phyloP scores from a whole-genome alignment of 129 eudicot species.

The Calendula officinalis region DNA sequence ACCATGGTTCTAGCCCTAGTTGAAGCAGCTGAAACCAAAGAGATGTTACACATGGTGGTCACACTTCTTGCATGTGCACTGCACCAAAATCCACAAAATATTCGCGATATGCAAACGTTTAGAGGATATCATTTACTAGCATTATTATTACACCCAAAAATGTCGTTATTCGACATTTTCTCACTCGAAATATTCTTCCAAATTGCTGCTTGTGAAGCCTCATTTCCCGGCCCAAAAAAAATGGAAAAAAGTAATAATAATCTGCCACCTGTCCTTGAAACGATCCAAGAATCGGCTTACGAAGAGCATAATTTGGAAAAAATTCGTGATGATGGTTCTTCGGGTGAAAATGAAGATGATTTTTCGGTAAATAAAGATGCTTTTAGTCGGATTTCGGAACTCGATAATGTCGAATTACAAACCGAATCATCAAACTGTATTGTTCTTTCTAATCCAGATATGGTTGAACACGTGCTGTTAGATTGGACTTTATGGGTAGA shows the following conservation, averaged over 20 bases:
- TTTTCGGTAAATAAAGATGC: slow-evolving; percentile 77
- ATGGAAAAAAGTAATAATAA: slow-evolving; percentile 33
- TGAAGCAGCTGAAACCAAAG: slow-evolving; percentile 93
- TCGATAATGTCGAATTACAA: slow-evolving; percentile 57
- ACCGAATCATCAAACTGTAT: slow-evolving; percentile 89
- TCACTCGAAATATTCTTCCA: slow-evolving; percentile 94
- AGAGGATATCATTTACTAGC: slow-evolving; percentile 92
- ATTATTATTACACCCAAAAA: slow-evolving; percentile 72
- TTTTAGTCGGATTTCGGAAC: slow-evolving; percentile 77
- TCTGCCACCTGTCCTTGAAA: slow-evolving; percentile 39
- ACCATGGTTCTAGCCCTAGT: slow-evolving; percentile 90
- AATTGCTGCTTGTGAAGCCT: slow-evolving; percentile 99
- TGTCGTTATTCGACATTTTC: slow-evolving; percentile 88
- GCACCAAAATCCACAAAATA: slow-evolving; percentile 88
- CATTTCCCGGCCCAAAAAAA: slow-evolving; percentile 80
- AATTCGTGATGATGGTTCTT: slow-evolving; percentile 69
- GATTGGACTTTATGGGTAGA: slow-evolving; percentile 99
- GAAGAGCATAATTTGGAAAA: slow-evolving; percentile 76
- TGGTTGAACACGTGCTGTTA: slow-evolving; percentile 92
- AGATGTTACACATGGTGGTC: slow-evolving; percentile 94
- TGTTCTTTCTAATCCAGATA: slow-evolving; percentile 91
- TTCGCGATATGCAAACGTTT: slow-evolving; percentile 77
- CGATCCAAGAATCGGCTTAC: slow-evolving; percentile 44
- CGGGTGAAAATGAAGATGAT: slow-evolving; percentile 82
- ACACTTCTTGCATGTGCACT: slow-evolving; percentile 82